phyloP scores from a whole-genome alignment of 2,329 filamentous ascomycete species.

The Colletotrichum paranaense region DNA sequence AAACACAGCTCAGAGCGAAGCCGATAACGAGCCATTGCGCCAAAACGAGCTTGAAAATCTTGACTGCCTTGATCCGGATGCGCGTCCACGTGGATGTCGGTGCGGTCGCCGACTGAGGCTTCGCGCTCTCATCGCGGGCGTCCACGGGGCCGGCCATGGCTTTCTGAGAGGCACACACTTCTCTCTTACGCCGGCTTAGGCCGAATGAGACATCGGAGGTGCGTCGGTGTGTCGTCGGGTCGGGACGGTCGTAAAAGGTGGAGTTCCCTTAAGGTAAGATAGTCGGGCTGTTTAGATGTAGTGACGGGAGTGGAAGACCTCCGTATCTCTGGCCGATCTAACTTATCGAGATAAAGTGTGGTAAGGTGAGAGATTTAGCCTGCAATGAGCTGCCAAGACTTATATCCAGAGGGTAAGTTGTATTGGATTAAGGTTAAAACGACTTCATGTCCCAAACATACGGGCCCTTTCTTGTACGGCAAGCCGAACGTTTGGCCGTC shows the following conservation, averaged over 20 bases:
- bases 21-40: constrained; percentile 75
- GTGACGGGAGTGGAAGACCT: not conserved
- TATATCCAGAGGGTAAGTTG: not conserved
- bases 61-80: constrained; percentile 8
- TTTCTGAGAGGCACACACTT: not conserved
- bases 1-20: constrained; percentile 64
- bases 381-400: not conserved
- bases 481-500: not conserved
- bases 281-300: not conserved
- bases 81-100: not conserved
- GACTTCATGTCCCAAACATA: not conserved
- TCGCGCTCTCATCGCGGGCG: not conserved
- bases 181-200: not conserved
- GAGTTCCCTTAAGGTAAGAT: not conserved
- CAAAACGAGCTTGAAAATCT: constrained; percentile 49
- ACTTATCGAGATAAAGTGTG: not conserved
- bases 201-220: not conserved
- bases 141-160: constrained; percentile 20
- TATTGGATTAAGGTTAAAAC: not conserved
- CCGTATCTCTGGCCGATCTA: not conserved
- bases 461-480: not conserved
- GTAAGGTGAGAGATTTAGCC: not conserved
- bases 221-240: not conserved
- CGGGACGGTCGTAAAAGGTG: not conserved
- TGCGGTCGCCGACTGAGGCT: not conserved